Evolutionary conservation across 2,329 filamentous ascomycete species (phyloP), one percentile per base, ranked within the genome.

Genomic region (Emericellopsis cladophorae): DNA sequence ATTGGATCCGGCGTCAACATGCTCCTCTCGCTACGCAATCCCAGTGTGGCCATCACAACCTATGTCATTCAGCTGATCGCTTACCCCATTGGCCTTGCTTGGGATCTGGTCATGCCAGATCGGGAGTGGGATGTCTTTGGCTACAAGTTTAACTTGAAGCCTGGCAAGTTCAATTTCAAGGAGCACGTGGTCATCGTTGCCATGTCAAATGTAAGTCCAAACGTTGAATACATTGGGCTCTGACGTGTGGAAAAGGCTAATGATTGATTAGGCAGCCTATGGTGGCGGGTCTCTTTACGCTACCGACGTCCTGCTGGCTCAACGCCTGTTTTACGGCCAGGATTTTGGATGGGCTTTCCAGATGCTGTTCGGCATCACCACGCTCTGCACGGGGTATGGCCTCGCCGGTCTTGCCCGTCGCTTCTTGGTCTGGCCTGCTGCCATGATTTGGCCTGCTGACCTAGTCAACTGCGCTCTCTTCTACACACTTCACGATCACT

Each of bases 41-140:
- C 76, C 4, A 74, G 67, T 49, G 68, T 80, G 42, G 56, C 66
- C 16, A 72, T 81, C 47, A 74, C 72, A 5, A 76, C 75, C 14
- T 77, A 78, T 45, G 74, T 79, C 22, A 67, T 77, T 35, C 75
- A 81, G 55, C 67, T 81, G 36, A 59, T 79, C 39, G 72, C 75
- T 9, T 81, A 77, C 50, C 77, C 76, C 23, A 57, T 75, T 40
- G 73, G 74, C 29, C 60, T 67, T 23, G 61, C 61, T 26, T 75
- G 72, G 70, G 72, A 76, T 44, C 51, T 70, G 39, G 49, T 76
- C 44, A 68, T 76, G 56, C 73, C 73, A 11, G 64, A 72, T 44
- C 65, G 64, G 44, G 62, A 64, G 42, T 71, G 65, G 59, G 70
- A 64, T 31, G 43, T 74, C 7, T 67, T 66, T 42, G 72, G 73